phyloP scores from a whole-genome alignment of 257 asterid species.

The Avicennia marina region DNA sequence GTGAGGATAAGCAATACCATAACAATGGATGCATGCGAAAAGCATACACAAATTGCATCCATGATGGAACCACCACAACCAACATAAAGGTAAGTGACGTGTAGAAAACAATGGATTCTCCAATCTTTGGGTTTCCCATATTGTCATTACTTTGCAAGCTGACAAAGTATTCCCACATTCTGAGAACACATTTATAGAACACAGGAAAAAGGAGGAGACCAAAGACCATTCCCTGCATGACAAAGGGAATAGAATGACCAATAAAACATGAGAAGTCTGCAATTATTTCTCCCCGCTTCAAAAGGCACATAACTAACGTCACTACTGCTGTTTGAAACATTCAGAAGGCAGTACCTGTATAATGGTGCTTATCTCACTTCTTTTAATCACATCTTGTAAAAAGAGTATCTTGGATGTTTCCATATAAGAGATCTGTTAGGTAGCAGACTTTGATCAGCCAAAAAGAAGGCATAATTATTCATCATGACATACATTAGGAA shows the following conservation, averaged over 20 bases:
- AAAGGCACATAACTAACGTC: slow-evolving; percentile 12
- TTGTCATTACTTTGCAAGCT: slow-evolving; percentile 26
- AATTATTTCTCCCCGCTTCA: slow-evolving; percentile 6
- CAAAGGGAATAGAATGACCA: slow-evolving; percentile 13
- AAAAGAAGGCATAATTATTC: slow-evolving; percentile 14
- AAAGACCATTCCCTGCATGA: slow-evolving; percentile 62
- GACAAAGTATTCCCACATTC: slow-evolving; percentile 33
- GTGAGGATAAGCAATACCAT: slow-evolving; percentile 44
- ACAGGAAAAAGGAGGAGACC: slow-evolving; percentile 79
- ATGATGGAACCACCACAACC: slow-evolving; percentile 62
- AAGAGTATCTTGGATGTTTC: slow-evolving; percentile 28
- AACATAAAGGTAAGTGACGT: slow-evolving; percentile 38
- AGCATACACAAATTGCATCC: slow-evolving; percentile 84
- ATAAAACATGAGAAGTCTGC: not conserved
- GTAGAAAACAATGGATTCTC: slow-evolving; percentile 58
- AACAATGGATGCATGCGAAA: slow-evolving; percentile 65
- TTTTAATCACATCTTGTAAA: slow-evolving; percentile 34
- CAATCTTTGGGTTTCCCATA: slow-evolving; percentile 37
- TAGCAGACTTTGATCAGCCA: slow-evolving; percentile 24
- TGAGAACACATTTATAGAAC: slow-evolving; percentile 43
- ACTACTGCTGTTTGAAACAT: slow-evolving; percentile 13
- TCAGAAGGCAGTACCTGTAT: slow-evolving; percentile 57
- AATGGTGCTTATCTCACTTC: slow-evolving; percentile 83
- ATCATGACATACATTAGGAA: slow-evolving; percentile 14
- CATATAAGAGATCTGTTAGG: slow-evolving; percentile 47